A percentile compares a stretch with the other conserved stretches of the same genome.
These are phyloP conservation scores for Cenchrus americanus DNA, from an alignment of 176 grass and related monocot species.

Conservation along the genomic window DNA sequence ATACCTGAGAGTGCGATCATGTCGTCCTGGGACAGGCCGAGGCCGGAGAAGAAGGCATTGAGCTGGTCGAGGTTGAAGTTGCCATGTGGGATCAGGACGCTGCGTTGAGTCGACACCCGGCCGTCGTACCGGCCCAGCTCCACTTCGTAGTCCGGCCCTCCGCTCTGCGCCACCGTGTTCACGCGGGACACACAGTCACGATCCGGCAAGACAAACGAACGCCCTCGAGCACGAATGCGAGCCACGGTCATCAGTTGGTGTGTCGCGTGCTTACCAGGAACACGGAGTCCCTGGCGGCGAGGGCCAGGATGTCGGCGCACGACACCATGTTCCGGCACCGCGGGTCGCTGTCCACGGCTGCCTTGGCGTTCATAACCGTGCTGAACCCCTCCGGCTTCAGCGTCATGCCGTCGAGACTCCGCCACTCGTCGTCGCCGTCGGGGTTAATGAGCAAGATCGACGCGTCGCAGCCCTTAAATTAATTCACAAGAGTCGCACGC, in stretches of 20 bases:
- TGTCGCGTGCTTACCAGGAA: slow-evolving; percentile 37
- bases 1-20: slow-evolving; percentile 73
- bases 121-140: slow-evolving; percentile 75
- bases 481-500: background rate
- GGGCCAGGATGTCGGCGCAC: slow-evolving; percentile 77
- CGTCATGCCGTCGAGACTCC: slow-evolving; percentile 44
- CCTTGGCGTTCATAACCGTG: slow-evolving; percentile 62
- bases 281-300: slow-evolving; percentile 65
- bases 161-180: slow-evolving; percentile 47
- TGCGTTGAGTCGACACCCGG: slow-evolving; percentile 46
- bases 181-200: background rate
- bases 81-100: slow-evolving; percentile 59
- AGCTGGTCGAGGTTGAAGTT: slow-evolving; percentile 63
- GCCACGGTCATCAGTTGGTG: no score
- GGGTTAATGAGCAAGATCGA: slow-evolving; percentile 65
- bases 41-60: slow-evolving; percentile 53
- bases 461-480: slow-evolving; percentile 64
- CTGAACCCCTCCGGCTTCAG: slow-evolving; percentile 56
- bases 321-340: slow-evolving; percentile 67
- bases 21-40: slow-evolving; percentile 65
- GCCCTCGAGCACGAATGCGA: background rate
- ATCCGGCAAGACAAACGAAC: background rate
- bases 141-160: slow-evolving; percentile 66
- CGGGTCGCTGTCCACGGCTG: slow-evolving; percentile 59
- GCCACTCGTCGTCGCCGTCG: slow-evolving; percentile 68